A percentile compares a stretch with the other conserved stretches of the same genome.
Evolutionary conservation across 495 filamentous ascomycete genomes (phyloP).

Genomic region (Podospora pseudocomata): DNA sequence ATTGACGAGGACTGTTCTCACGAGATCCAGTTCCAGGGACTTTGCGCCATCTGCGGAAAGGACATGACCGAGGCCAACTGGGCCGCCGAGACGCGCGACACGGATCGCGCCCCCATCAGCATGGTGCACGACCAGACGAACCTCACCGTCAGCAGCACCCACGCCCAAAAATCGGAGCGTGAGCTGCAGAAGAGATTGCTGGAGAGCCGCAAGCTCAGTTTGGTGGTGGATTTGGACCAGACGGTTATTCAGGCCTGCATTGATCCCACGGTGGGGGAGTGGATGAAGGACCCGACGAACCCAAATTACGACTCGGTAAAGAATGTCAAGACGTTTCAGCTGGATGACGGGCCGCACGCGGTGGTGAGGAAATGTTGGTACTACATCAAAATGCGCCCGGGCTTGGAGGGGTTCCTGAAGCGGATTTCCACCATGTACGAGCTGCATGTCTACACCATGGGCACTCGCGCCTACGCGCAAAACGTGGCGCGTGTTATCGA

Average conservation of each 20-base stretch:
- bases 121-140: constrained; percentile 88
- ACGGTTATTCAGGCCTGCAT: constrained; percentile 98
- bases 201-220: constrained; percentile 71
- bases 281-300: constrained; percentile 81
- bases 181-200: constrained; percentile 81
- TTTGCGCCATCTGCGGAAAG: constrained; percentile 90
- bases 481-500: constrained; percentile 92
- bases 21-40: constrained; percentile 80
- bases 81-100: constrained; percentile 52
- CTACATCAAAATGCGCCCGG: constrained; percentile 97
- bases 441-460: constrained; percentile 98
- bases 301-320: constrained; percentile 90
- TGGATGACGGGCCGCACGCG: constrained; percentile 75
- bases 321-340: constrained; percentile 80
- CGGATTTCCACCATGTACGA: constrained; percentile 81
- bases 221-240: constrained; percentile 96
- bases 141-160: constrained; percentile 66
- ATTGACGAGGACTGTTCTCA: constrained; percentile 92
- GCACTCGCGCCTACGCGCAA: constrained; percentile 88
- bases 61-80: constrained; percentile 79
- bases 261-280: constrained; percentile 93
- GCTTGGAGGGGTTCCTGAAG: constrained; percentile 76
- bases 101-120: constrained; percentile 81
- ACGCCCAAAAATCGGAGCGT: constrained; percentile 78
- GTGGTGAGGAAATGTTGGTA: constrained; percentile 74